Evolutionary conservation across 805 yeast genomes (phyloP), one percentile per base, ranked within the genome.

Genomic region (Wickerhamomyces pijperi): DNA sequence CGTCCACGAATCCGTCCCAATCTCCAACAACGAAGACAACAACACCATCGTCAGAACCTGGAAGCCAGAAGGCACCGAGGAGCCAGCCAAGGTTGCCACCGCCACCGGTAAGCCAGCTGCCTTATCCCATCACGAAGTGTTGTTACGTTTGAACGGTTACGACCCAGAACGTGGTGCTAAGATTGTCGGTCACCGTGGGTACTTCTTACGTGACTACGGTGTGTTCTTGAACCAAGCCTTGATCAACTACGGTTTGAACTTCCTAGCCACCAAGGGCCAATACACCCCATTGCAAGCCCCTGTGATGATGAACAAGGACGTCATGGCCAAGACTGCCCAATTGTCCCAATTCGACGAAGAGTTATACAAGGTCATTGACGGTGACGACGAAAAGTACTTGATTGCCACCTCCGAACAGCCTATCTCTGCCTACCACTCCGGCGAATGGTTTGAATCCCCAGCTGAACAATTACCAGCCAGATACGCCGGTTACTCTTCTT

Each of bases 351-450:
- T 92, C 54, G 98, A 92, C 63, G 98, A 92, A 71, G 98, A 92
- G 66, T 73, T 92, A 56, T 92, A 92, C 71, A 92, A 92, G 68
- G 97, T 92, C 42, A 67, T 84, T 37, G 98, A 92, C 59, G 98
- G 98, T 59, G 88, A 82, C 36, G 98, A 90, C 58, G 98, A 92
- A 68, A 92, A 90, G 70, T 92, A 92, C 61, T 74, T 92, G 62
- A 86, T 92, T 68, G 98, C 98, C 48, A 92, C 98, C 42, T 87
- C 97, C 34, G 98, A 92, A 70, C 98, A 92, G 72, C 98, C 98
- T 51, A 92, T 92, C 53, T 85, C 95, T 44, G 98, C 98, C 21
- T 88, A 82, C 68, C 98, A 92, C 67, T 78, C 95, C 39, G 81
- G 80, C 57, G 98, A 92, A 68, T 92, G 98, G 98, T 92, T 92